phyloP scores from a whole-genome alignment of 768 basidiomycete species.

The Pisolithus microcarpus region DNA sequence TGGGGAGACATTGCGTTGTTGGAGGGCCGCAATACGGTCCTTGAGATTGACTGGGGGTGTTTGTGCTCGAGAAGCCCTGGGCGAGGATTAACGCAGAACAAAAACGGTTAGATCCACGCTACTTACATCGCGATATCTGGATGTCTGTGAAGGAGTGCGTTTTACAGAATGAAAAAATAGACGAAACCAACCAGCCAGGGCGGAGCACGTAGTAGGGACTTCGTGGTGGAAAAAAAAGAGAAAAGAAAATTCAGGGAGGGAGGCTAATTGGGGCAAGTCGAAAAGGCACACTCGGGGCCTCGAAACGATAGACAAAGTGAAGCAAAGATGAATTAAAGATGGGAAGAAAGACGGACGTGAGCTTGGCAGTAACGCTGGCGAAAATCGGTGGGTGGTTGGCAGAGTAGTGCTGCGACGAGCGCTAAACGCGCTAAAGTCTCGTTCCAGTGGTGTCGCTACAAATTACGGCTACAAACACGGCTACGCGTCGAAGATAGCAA shows the following conservation, averaged over 20 bases:
- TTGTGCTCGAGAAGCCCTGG: constrained; percentile 22
- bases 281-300: too few species aligned
- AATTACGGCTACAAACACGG: too few species aligned
- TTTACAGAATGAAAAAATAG: constrained; percentile 16
- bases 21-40: constrained; percentile 77
- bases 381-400: too few species aligned
- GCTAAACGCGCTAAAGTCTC: too few species aligned
- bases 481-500: too few species aligned
- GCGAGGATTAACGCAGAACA: constrained; percentile 15
- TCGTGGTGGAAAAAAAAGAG: constrained; percentile 5
- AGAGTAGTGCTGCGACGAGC: too few species aligned
- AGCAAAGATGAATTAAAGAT: too few species aligned
- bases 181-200: constrained; percentile 16
- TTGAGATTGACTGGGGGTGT: constrained; percentile 50
- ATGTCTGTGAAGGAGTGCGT: not conserved
- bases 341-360: too few species aligned
- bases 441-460: too few species aligned
- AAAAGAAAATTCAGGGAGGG: not conserved
- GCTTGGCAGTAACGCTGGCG: too few species aligned
- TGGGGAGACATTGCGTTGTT: constrained; percentile 42
- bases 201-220: not conserved
- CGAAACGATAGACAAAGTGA: too few species aligned
- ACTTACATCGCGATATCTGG: constrained; percentile 19
- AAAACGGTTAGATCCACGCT: not conserved
- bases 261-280: not conserved